Percentiles rank a stretch among this genome's conserved stretches.
Conservation (phyloP, 139 green algal species). For the Yamagishiella unicocca region DNA sequence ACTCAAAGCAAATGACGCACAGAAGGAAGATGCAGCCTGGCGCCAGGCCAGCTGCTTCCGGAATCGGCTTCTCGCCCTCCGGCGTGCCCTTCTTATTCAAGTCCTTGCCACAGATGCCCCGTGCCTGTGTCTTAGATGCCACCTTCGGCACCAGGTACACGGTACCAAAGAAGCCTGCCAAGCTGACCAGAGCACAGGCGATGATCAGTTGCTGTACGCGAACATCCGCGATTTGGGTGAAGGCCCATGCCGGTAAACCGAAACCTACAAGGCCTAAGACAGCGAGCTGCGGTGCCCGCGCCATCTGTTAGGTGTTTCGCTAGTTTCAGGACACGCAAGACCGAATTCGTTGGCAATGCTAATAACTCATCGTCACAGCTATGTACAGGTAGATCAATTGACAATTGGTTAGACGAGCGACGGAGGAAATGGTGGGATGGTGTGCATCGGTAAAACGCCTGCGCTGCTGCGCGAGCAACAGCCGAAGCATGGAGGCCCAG, state of each 20-base stretch:
- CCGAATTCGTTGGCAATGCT: no score
- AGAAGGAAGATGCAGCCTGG: constrained; percentile 93
- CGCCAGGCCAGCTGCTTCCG: constrained; percentile 92
- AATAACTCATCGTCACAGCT: no score
- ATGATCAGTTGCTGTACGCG: constrained; percentile 52
- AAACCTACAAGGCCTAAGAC: constrained; percentile 8
- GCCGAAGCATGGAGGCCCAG: no score
- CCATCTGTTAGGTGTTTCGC: not conserved
- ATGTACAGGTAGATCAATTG: no score
- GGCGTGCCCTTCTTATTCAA: constrained; percentile 93
- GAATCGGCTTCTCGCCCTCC: constrained; percentile 83
- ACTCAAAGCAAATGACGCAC: constrained; percentile 93
- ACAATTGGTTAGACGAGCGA: no score
- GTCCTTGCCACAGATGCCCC: constrained; percentile 89
- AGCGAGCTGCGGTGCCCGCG: not conserved
- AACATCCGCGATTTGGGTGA: constrained; percentile 57
- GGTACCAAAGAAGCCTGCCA: constrained; percentile 77
- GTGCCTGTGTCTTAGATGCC: constrained; percentile 46
- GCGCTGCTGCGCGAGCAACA: no score
- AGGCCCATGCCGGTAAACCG: constrained; percentile 35
- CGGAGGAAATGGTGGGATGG: no score
- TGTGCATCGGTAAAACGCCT: no score
- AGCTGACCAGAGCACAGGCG: constrained; percentile 66
- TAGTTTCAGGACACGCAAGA: constrained; percentile 1
- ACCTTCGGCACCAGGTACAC: constrained; percentile 78